phyloP scores from a whole-genome alignment of 2,329 filamentous ascomycete species.

The Spiromastix sp. region DNA sequence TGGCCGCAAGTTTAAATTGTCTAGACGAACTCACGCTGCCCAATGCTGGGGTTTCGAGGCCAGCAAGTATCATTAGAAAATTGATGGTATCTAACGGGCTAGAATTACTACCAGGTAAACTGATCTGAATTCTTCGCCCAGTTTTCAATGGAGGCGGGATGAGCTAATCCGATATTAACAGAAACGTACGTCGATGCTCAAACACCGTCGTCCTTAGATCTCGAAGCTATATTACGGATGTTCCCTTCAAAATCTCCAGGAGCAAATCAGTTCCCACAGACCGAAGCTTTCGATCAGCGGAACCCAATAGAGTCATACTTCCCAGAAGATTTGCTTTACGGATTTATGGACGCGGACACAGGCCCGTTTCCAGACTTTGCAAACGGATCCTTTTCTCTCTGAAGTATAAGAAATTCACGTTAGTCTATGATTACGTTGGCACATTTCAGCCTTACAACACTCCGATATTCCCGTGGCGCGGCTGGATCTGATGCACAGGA shows the following conservation, averaged over 20 bases:
- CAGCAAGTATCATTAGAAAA: conserved; percentile 13
- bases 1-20: conserved; percentile 20
- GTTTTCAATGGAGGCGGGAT: not conserved
- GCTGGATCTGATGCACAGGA: too few relatives aligned
- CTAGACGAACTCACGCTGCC: conserved; percentile 22
- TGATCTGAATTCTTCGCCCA: not conserved
- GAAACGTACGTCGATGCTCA: conserved; percentile 8
- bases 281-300: conserved; percentile 7
- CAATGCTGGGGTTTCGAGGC: conserved; percentile 11
- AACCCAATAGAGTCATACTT: conserved; percentile 8
- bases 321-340: conserved; percentile 12
- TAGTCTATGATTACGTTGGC: too few relatives aligned
- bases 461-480: too few relatives aligned
- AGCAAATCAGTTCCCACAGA: conserved; percentile 5
- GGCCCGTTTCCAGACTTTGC: conserved; percentile 10
- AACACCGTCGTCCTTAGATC: conserved; percentile 11
- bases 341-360: conserved; percentile 12
- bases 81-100: conserved; percentile 12
- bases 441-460: too few relatives aligned
- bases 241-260: conserved; percentile 10
- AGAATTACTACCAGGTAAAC: conserved; percentile 10
- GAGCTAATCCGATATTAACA: not conserved
- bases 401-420: too few relatives aligned
- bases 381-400: conserved; percentile 9
- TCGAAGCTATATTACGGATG: conserved; percentile 13